Evolutionary conservation across 2,329 filamentous ascomycete genomes (phyloP).

Genomic region (Scedosporium dehoogii): DNA sequence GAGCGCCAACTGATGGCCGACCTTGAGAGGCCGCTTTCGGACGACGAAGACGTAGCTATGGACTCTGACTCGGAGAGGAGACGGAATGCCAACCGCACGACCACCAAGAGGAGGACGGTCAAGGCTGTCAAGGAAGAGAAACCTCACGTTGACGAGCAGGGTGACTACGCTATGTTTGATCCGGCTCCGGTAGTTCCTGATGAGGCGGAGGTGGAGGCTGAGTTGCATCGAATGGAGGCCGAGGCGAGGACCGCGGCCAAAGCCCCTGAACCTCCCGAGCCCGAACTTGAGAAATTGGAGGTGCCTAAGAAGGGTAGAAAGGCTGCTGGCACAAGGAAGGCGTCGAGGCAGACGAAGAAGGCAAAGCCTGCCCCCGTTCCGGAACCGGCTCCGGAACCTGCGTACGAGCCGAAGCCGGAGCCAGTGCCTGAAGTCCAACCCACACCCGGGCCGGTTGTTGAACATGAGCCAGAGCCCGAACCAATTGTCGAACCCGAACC

Average conservation of each 20-base stretch:
- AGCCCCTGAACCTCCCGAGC: conserved; percentile 12
- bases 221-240: conserved; percentile 37
- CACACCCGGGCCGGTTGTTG: conserved; percentile 13
- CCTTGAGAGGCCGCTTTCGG: conserved; percentile 44
- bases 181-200: conserved; percentile 32
- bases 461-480: conserved; percentile 12
- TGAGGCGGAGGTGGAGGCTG: conserved; percentile 40
- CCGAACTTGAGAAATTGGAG: conserved; percentile 23
- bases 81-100: background rate
- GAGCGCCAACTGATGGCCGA: conserved; percentile 57
- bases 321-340: conserved; percentile 32
- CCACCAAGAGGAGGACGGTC: conserved; percentile 6
- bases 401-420: conserved; percentile 14
- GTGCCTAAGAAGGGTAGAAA: conserved; percentile 47
- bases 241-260: conserved; percentile 33
- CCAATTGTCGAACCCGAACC: conserved; percentile 10
- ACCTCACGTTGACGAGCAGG: conserved; percentile 18
- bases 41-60: conserved; percentile 39
- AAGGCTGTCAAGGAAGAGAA: conserved; percentile 17
- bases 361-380: conserved; percentile 19
- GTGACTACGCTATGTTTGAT: conserved; percentile 43
- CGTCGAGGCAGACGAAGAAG: conserved; percentile 36
- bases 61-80: conserved; percentile 34
- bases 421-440: conserved; percentile 10
- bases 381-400: background rate